These are phyloP conservation scores for Daedalea quercina DNA, from an alignment of 768 basidiomycete genomes.

Conservation along the genomic window DNA sequence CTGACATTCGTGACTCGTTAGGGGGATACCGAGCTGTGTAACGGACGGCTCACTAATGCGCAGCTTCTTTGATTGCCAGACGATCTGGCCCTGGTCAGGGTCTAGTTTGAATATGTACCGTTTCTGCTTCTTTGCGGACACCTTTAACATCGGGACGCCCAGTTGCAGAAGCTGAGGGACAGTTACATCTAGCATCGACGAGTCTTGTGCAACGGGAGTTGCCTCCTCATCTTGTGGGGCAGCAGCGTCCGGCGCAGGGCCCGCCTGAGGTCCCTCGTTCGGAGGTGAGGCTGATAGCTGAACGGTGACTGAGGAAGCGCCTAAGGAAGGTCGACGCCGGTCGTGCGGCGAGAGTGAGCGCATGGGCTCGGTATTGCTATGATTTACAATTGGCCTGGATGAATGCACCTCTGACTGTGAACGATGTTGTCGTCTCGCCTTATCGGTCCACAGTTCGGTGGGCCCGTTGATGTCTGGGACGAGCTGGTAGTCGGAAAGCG, in stretches of 20 bases:
- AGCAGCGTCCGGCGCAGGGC: not conserved
- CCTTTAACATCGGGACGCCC: conserved; percentile 76
- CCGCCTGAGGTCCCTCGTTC: not conserved
- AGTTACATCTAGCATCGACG: conserved; percentile 29
- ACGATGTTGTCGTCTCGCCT: conserved; percentile 13
- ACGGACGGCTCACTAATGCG: conserved; percentile 48
- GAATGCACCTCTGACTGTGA: conserved; percentile 13
- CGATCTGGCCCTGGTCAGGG: conserved; percentile 73
- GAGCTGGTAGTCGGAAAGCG: not conserved
- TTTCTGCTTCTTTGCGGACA: conserved; percentile 73
- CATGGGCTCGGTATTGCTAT: conserved; percentile 1
- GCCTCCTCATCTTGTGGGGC: not conserved
- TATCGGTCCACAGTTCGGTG: conserved; percentile 10
- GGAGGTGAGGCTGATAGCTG: not conserved
- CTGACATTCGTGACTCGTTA: conserved; percentile 30
- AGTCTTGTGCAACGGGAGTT: conserved; percentile 6
- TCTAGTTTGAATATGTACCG: conserved; percentile 65
- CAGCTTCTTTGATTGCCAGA: conserved; percentile 69
- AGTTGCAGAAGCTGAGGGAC: conserved; percentile 53
- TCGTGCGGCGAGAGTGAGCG: not conserved
- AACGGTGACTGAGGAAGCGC: no score
- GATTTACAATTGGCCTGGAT: conserved; percentile 11
- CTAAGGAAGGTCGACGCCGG: no score
- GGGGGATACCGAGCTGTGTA: not conserved
- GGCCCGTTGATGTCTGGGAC: conserved; percentile 2